Percentiles rank a stretch among this genome's conserved stretches.
Evolutionary conservation across 2,329 filamentous ascomycete genomes (phyloP).

Genomic region (Sporothrix humicola): DNA sequence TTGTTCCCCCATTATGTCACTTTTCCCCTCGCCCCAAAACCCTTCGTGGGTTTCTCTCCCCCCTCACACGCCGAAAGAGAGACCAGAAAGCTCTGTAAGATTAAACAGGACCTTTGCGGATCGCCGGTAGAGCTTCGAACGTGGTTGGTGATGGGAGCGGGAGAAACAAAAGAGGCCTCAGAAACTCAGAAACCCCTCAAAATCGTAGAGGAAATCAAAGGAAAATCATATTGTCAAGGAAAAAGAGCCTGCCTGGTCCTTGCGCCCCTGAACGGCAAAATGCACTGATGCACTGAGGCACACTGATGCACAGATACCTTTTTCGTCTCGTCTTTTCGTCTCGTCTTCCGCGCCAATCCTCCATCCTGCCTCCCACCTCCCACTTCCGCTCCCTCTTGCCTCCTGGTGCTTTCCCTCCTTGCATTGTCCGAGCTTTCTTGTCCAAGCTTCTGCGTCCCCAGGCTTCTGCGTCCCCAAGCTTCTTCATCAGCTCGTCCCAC

Average conservation of each 20-base stretch:
- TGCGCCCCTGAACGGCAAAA: conserved; percentile 13
- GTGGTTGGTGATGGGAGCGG: neutral
- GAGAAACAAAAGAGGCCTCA: neutral
- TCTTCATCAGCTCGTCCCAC: neutral
- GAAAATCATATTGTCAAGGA: neutral
- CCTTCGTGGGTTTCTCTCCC: too few relatives aligned
- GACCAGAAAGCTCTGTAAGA: neutral
- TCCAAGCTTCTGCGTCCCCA: conserved; percentile 19
- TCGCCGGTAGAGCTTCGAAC: conserved; percentile 20
- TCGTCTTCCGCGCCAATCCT: conserved; percentile 8
- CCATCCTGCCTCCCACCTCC: neutral
- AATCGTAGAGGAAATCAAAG: neutral
- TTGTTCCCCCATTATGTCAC: neutral
- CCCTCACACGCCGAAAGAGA: neutral
- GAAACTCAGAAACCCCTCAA: neutral
- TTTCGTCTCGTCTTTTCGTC: conserved; percentile 19
- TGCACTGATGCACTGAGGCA: neutral
- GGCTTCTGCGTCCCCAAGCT: neutral
- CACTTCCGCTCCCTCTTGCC: too few relatives aligned
- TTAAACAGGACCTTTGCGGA: conserved; percentile 25
- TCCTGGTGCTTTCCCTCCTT: neutral
- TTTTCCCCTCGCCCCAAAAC: neutral
- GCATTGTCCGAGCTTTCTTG: neutral
- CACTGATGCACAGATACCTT: neutral
- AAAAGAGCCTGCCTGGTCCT: neutral